Base-by-base conservation (phyloP, 345 rosid species). In the Streptanthus diversifolius region DNA sequence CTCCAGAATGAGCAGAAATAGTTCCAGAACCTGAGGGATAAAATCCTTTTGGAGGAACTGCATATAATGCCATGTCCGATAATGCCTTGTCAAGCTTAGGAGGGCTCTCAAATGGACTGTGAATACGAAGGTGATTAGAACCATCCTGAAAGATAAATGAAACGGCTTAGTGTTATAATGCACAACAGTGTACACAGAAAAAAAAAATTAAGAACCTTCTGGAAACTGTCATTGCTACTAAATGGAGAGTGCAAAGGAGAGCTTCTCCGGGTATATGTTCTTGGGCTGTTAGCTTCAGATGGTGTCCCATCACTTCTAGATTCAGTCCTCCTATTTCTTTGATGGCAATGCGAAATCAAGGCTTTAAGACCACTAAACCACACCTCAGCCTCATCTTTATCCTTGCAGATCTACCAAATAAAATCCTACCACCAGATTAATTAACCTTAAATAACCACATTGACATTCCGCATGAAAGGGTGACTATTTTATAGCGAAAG, bases 41-140 rank as follows among this genome's bases (percentile, higher is more conserved):
- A 83, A 85, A 84, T 41, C 89, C 88, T 82, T 88, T 91, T 40
- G 96, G 85, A 71, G 95, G 96, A 84, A 81, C 96, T 17, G 96
- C 86, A 73, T 84, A 88, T 39, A 88, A 55, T 67, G 91, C 56
- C 66, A 83, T 90, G 82, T 95, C 96, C 6, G 97, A 87, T 83
- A 88, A 91, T 65, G 91, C 86, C 80, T 95, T 90, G 68, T 88
- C 95, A 7, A 90, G 69, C 84, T 86, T 91, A n/a, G 97, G 96
- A 47, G 99, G 99, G 72, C 98, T 95, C 83, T 85, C 98, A 80
- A 81, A 87, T 21, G 99, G 97, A 88, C 93, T 91, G 73, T 84
- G 92, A 72, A 91, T 79, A 52, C 88, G 92, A 79, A 79, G 87
- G 67, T 86, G 86, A 70, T 84, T 90, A 44, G 86, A 83, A 72